Percentiles rank a stretch among this genome's conserved stretches.
Evolutionary conservation across 108 stramenopile genomes (phyloP).

Genomic region (Nitzschia inconspicua): DNA sequence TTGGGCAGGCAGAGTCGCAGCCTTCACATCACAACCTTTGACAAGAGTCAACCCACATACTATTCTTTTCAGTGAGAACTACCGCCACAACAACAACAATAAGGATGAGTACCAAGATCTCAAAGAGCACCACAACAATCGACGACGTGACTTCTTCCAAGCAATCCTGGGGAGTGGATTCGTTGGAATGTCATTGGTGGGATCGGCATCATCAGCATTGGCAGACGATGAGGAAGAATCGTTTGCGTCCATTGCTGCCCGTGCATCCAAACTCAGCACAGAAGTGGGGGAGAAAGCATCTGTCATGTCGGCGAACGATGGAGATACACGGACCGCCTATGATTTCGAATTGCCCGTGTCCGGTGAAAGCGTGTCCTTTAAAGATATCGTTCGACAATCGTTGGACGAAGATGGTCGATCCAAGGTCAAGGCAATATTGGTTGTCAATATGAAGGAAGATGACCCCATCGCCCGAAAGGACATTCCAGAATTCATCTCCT

Average conservation of each 20-base stretch:
- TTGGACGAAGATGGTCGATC: constrained; percentile 32
- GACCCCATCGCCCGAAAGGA: constrained; percentile 85
- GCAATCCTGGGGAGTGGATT: too few relatives aligned
- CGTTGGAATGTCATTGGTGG: too few relatives aligned
- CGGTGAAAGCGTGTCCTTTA: constrained; percentile 42
- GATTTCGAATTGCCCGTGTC: constrained; percentile 72
- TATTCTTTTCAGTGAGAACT: too few relatives aligned
- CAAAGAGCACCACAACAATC: too few relatives aligned
- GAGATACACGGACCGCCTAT: constrained; percentile 64
- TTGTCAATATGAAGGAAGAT: constrained; percentile 89
- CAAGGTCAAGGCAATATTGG: constrained; percentile 75
- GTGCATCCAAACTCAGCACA: constrained; percentile 53
- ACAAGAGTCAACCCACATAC: too few relatives aligned
- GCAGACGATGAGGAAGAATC: constrained; percentile 25
- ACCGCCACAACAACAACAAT: too few relatives aligned
- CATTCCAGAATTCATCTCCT: constrained; percentile 82
- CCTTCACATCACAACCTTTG: too few relatives aligned
- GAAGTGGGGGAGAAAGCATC: constrained; percentile 35
- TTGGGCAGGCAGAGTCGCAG: too few relatives aligned
- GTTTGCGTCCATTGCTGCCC: constrained; percentile 69
- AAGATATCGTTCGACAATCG: constrained; percentile 59
- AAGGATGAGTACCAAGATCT: too few relatives aligned
- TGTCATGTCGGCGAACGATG: not conserved
- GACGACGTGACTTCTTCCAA: too few relatives aligned
- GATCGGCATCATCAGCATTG: not conserved